Percentiles rank a stretch among this genome's conserved stretches.
phyloP scores from a whole-genome alignment of 305 asterid species.

The Fraxinus paxiana region DNA sequence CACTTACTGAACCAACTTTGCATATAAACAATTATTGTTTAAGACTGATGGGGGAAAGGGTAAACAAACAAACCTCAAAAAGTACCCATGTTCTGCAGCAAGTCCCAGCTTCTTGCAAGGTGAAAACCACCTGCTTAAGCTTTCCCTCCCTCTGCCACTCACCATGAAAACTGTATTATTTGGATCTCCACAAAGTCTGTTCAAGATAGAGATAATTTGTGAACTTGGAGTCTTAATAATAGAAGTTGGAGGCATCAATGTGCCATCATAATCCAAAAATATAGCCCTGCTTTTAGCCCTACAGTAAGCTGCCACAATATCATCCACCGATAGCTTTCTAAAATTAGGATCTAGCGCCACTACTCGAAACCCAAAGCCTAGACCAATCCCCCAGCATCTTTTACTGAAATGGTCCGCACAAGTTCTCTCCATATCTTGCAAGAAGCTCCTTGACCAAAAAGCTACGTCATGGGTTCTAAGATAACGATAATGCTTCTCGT shows the following conservation, averaged over 20 bases:
- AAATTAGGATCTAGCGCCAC: slow-evolving; percentile 91
- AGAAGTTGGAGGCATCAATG: slow-evolving; percentile 85
- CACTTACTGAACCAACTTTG: background rate
- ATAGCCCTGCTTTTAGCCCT: slow-evolving; percentile 72
- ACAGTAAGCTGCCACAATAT: slow-evolving; percentile 59
- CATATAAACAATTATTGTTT: slow-evolving; percentile 1
- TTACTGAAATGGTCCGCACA: slow-evolving; percentile 85
- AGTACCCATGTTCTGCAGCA: slow-evolving; percentile 97
- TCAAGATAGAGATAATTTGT: slow-evolving; percentile 66
- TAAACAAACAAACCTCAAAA: slow-evolving; percentile 52
- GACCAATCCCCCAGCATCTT: slow-evolving; percentile 90
- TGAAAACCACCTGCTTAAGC: slow-evolving; percentile 77
- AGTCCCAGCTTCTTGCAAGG: slow-evolving; percentile 82
- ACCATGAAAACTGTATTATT: slow-evolving; percentile 75
- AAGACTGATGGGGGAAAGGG: slow-evolving; percentile 16
- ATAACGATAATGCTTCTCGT: slow-evolving; percentile 88
- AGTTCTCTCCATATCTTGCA: slow-evolving; percentile 91
- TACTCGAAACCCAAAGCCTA: slow-evolving; percentile 89
- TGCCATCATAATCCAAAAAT: slow-evolving; percentile 89
- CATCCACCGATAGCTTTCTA: slow-evolving; percentile 74
- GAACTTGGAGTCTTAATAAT: slow-evolving; percentile 68
- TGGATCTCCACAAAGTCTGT: slow-evolving; percentile 58
- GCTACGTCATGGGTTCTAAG: slow-evolving; percentile 81
- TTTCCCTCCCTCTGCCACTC: slow-evolving; percentile 88
- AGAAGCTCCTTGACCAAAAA: slow-evolving; percentile 85